These are phyloP conservation scores for Viola odorata DNA, from an alignment of 345 rosid species.

Conservation along the genomic window DNA sequence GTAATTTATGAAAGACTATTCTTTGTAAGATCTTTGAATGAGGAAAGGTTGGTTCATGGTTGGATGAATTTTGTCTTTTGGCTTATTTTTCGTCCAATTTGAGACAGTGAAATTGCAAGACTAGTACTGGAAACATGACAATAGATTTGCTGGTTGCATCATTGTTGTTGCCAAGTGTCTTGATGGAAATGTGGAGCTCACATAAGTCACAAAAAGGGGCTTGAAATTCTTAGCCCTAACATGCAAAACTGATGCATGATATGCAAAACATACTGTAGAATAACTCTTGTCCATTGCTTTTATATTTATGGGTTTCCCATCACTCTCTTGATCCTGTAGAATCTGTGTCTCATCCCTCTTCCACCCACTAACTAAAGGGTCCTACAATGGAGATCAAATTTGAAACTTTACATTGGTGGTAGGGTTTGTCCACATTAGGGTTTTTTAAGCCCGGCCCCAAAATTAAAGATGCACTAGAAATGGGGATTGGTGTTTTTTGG, in stretches of 20 bases:
- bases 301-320: not conserved
- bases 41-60: slow-evolving; percentile 30
- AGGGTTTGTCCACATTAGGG: slow-evolving; percentile 9
- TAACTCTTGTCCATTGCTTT: not conserved
- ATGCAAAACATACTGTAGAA: slow-evolving; percentile 7
- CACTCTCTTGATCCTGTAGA: slow-evolving; percentile 17
- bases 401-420: slow-evolving; percentile 19
- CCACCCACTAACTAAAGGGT: slow-evolving; percentile 11
- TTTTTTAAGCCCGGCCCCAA: slow-evolving; percentile 12
- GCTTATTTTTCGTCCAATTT: not conserved
- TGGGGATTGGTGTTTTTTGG: slow-evolving; percentile 11
- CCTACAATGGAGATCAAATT: slow-evolving; percentile 31
- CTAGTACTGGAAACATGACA: slow-evolving; percentile 32
- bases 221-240: slow-evolving; percentile 1
- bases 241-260: slow-evolving; percentile 1
- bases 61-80: not conserved
- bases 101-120: slow-evolving; percentile 26
- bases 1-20: slow-evolving; percentile 7
- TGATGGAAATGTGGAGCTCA: slow-evolving; percentile 21
- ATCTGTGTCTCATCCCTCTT: slow-evolving; percentile 16
- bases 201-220: slow-evolving; percentile 15
- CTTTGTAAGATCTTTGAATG: slow-evolving; percentile 21
- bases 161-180: slow-evolving; percentile 8
- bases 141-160: slow-evolving; percentile 23
- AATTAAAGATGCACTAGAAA: slow-evolving; percentile 10